Evolutionary conservation across 2,329 filamentous ascomycete species (phyloP).

Genomic region (Fusarium sp.): DNA sequence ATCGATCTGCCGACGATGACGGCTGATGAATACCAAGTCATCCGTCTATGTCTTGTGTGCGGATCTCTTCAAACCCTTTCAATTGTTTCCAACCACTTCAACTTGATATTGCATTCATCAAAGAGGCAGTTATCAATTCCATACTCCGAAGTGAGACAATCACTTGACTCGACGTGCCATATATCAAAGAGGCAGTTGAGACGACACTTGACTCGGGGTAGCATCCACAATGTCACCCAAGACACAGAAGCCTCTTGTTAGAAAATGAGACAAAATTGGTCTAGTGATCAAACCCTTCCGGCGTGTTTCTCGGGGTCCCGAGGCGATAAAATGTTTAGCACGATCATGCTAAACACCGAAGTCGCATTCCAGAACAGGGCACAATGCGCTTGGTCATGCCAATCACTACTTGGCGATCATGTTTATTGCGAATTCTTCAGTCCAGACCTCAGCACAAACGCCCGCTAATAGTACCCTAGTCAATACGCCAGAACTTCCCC

Average conservation of each 20-base stretch:
- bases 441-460: constrained; percentile 29
- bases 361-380: constrained; percentile 42
- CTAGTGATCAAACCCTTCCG: constrained; percentile 19
- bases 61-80: background rate
- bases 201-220: constrained; percentile 30
- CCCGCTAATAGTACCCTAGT: constrained; percentile 29
- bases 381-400: constrained; percentile 23
- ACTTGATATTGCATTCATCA: constrained; percentile 20
- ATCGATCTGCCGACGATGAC: constrained; percentile 10
- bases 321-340: constrained; percentile 16
- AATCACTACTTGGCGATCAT: constrained; percentile 22
- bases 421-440: constrained; percentile 19
- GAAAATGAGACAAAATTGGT: constrained; percentile 28
- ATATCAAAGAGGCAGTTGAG: constrained; percentile 13
- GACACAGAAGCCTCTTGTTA: constrained; percentile 8
- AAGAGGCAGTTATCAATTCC: constrained; percentile 6
- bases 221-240: constrained; percentile 9
- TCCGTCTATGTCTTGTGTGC: constrained; percentile 5
- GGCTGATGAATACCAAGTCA: constrained; percentile 25
- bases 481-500: constrained; percentile 11
- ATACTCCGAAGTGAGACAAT: constrained; percentile 15
- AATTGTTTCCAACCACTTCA: constrained; percentile 6
- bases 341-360: constrained; percentile 18
- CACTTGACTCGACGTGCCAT: constrained; percentile 20
- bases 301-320: constrained; percentile 5